Evolutionary conservation across 495 filamentous ascomycete species (phyloP).

Genomic region (Daldinia caldariorum): DNA sequence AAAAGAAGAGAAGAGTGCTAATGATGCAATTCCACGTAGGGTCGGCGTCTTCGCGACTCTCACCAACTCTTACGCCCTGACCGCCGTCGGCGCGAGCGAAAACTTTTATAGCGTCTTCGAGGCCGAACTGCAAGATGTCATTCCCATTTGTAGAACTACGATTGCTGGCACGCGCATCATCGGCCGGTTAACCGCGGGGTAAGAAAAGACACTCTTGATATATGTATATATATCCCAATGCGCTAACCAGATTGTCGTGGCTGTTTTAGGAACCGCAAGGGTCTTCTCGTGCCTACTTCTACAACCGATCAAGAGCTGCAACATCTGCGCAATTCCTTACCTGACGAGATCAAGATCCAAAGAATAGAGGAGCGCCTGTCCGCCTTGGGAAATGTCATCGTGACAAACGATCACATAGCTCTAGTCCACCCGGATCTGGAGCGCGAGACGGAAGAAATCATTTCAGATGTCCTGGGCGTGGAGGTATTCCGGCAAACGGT

Average conservation of each 20-base stretch:
- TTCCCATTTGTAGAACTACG: slow-evolving; percentile 97
- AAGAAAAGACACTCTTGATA: slow-evolving; percentile 46
- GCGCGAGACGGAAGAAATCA: slow-evolving; percentile 93
- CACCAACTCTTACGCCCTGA: slow-evolving; percentile 94
- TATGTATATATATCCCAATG: background rate
- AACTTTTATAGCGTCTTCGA: slow-evolving; percentile 99
- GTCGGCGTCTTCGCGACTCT: slow-evolving; percentile 96
- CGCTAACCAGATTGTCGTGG: too few species aligned
- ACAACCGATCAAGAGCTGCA: slow-evolving; percentile 98
- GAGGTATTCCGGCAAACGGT: slow-evolving; percentile 99
- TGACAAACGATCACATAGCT: slow-evolving; percentile 94
- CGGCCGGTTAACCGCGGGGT: slow-evolving; percentile 94
- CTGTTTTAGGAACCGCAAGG: slow-evolving; percentile 92
- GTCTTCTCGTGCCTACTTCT: slow-evolving; percentile 92
- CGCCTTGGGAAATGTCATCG: slow-evolving; percentile 96
- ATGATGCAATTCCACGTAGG: slow-evolving; percentile 60
- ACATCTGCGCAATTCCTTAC: slow-evolving; percentile 92
- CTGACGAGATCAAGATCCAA: slow-evolving; percentile 87
- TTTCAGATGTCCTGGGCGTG: slow-evolving; percentile 95
- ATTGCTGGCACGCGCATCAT: slow-evolving; percentile 97
- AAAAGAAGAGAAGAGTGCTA: slow-evolving; percentile 13
- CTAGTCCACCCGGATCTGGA: slow-evolving; percentile 97
- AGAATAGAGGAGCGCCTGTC: slow-evolving; percentile 97
- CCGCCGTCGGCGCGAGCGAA: slow-evolving; percentile 93
- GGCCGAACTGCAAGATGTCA: slow-evolving; percentile 94